Base-by-base conservation (phyloP, 768 basidiomycete species). In the Termitomyces sp. region DNA sequence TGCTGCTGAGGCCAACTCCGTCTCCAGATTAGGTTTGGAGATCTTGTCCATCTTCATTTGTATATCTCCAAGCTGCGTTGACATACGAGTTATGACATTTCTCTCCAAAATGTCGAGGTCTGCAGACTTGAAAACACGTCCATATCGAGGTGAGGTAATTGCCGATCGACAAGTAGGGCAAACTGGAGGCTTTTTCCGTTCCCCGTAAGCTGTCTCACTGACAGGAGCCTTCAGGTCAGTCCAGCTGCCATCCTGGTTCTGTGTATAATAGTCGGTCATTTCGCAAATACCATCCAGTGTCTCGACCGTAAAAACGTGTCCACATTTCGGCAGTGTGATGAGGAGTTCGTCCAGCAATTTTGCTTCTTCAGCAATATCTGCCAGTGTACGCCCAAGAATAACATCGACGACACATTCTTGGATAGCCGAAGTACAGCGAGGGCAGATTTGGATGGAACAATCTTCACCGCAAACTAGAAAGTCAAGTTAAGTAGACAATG, bases 251-350 rank as follows among this genome's bases (percentile, higher is more conserved):
- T 75, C 64, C 2, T 65, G 54, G 4, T 76, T 70, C 52, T 68
- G 65, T 1, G 57, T 61, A 66, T 90, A 90, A 64, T 79, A 86
- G 4, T 80, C 76, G 0, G 53, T 48, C 69, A 90, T 74, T 15
- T 71, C 65, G 61, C 81, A 83, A 45, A 77, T 72, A 0, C 86
- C 88, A 62, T 91, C 88, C 20, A 91, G 74, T 0, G 86, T 86
- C 67, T 87, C 87, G 16, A 88, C 80, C 0, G 89, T 89, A 67
- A 91, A 89, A 2, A 79, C 69, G 67, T 91, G 89, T 0, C 78
- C 62, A 65, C 89, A 90, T 18, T 71, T 71, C 0, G 82, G 82
- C 44, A 88, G 75, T 1, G 86, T 86, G 64, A 89, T 85, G 53
- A 85, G 64, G 12, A 82, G 67, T 39, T 84, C 80, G 59, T 83